These are phyloP conservation scores for Phoma sp. DNA, from an alignment of 2,329 filamentous ascomycete genomes.

Conservation along the genomic window DNA sequence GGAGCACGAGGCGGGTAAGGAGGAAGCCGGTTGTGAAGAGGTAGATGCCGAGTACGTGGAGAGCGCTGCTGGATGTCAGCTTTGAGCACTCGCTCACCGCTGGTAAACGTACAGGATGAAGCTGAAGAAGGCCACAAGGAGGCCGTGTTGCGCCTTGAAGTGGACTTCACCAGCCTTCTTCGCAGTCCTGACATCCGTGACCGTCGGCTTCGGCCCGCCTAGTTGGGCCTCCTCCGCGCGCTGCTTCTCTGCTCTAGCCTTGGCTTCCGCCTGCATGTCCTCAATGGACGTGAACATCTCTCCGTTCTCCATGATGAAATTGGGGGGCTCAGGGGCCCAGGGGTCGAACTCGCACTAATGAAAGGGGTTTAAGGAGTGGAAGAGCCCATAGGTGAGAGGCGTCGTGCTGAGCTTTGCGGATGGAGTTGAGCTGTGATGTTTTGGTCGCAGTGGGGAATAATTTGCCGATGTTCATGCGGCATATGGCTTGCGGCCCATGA, in stretches of 20 bases:
- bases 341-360: conserved; percentile 4
- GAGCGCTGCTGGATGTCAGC: conserved; percentile 54
- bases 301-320: conserved; percentile 44
- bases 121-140: conserved; percentile 68
- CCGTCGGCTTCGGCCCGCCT: conserved; percentile 33
- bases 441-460: conserved; percentile 18
- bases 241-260: conserved; percentile 41
- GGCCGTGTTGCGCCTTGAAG: conserved; percentile 60
- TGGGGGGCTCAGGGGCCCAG: background rate
- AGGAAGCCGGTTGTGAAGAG: conserved; percentile 96
- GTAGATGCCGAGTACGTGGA: conserved; percentile 82
- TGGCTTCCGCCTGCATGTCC: conserved; percentile 46
- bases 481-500: background rate
- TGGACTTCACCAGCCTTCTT: conserved; percentile 54
- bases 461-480: conserved; percentile 28
- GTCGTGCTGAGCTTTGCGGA: conserved; percentile 3
- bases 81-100: background rate
- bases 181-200: conserved; percentile 31
- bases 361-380: conserved; percentile 25
- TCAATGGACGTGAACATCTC: conserved; percentile 46
- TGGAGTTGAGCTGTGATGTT: conserved; percentile 13
- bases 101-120: conserved; percentile 62
- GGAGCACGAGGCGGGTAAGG: conserved; percentile 80
- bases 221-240: conserved; percentile 15
- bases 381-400: conserved; percentile 25